Percentiles rank a stretch among this genome's conserved stretches.
phyloP scores from a whole-genome alignment of 768 basidiomycete species.

The Holtermanniella nyarrowii region DNA sequence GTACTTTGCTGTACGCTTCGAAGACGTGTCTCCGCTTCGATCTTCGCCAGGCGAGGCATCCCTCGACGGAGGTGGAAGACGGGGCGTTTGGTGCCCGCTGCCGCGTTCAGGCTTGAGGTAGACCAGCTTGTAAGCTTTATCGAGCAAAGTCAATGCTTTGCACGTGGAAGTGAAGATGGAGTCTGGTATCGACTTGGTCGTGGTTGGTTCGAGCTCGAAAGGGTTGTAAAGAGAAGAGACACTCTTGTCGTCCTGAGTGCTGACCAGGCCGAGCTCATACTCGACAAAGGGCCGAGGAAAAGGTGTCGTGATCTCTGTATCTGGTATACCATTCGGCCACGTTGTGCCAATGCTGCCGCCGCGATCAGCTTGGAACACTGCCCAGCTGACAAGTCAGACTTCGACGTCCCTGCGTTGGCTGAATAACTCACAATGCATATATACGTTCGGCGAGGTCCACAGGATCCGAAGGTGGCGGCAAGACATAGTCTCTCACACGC shows the following conservation, averaged over 20 bases:
- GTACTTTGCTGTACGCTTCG: constrained; percentile 16
- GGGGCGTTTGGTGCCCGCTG: too few species aligned
- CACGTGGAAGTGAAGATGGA: too few species aligned
- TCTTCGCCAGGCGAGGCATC: too few species aligned
- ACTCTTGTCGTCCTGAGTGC: constrained; percentile 1
- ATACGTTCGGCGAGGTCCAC: constrained; percentile 17
- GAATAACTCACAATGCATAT: constrained; percentile 14
- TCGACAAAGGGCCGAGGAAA: constrained; percentile 11
- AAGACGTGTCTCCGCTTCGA: background rate
- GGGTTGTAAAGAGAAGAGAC: too few species aligned
- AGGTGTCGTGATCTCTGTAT: constrained; percentile 16
- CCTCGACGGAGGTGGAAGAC: too few species aligned
- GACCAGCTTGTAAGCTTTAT: constrained; percentile 29
- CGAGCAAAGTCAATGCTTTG: constrained; percentile 19
- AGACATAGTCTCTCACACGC: constrained; percentile 7
- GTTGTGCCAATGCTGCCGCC: constrained; percentile 12
- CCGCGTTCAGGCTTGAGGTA: constrained; percentile 24
- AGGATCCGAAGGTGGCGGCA: constrained; percentile 13
- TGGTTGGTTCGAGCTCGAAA: background rate
- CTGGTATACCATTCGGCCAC: constrained; percentile 13
- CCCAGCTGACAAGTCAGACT: constrained; percentile 11
- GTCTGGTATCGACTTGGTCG: too few species aligned
- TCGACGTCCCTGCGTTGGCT: background rate
- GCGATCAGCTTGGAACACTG: constrained; percentile 14
- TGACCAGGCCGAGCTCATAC: constrained; percentile 8